A percentile compares a stretch with the other conserved stretches of the same genome.
These are phyloP conservation scores for Alternaria arbusti DNA, from an alignment of 2,329 filamentous ascomycete species.

Conservation along the genomic window DNA sequence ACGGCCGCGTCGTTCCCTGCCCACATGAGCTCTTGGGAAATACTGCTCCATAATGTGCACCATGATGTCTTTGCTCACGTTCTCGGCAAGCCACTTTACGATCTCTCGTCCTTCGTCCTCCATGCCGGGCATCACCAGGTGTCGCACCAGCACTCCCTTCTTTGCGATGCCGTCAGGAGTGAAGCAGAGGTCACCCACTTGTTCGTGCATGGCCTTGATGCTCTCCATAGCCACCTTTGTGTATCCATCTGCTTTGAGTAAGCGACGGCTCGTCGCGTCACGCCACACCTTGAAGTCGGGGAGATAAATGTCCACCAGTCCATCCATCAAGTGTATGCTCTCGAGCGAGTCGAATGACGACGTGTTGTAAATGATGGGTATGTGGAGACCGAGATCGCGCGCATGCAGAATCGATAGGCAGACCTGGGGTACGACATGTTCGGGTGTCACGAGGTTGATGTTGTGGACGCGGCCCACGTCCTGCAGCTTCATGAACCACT, in stretches of 20 bases:
- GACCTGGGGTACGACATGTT: slow-evolving; percentile 86
- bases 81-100: slow-evolving; percentile 75
- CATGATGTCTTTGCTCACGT: slow-evolving; percentile 77
- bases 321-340: slow-evolving; percentile 75
- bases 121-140: slow-evolving; percentile 84
- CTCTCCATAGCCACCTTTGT: slow-evolving; percentile 74
- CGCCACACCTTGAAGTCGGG: slow-evolving; percentile 88
- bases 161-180: slow-evolving; percentile 82
- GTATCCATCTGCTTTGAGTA: slow-evolving; percentile 82
- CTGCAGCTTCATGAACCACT: slow-evolving; percentile 85
- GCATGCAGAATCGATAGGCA: slow-evolving; percentile 77
- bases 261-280: slow-evolving; percentile 66
- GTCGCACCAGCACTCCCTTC: slow-evolving; percentile 75
- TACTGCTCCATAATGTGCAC: slow-evolving; percentile 93
- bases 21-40: slow-evolving; percentile 79
- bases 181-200: slow-evolving; percentile 85
- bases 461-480: slow-evolving; percentile 83
- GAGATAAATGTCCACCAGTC: slow-evolving; percentile 84
- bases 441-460: slow-evolving; percentile 86
- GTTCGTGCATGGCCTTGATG: slow-evolving; percentile 78
- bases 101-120: slow-evolving; percentile 76
- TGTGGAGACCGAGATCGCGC: slow-evolving; percentile 68
- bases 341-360: slow-evolving; percentile 79
- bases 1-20: slow-evolving; percentile 61
- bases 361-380: slow-evolving; percentile 86